These are phyloP conservation scores for Neofusicoccum umdonicola DNA, from an alignment of 2,329 filamentous ascomycete species.

Conservation along the genomic window DNA sequence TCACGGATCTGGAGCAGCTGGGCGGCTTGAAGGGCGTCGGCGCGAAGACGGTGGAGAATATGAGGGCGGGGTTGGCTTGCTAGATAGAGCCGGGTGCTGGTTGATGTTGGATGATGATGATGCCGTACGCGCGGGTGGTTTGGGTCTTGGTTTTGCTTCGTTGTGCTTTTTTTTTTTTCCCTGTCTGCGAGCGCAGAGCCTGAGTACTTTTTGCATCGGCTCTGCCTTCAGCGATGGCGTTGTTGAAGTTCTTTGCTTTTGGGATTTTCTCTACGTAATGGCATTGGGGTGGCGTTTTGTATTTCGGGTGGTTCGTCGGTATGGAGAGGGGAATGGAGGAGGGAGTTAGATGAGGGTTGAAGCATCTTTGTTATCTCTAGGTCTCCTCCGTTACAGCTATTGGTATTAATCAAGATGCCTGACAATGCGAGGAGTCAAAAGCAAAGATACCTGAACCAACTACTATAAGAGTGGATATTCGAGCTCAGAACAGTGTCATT, in stretches of 20 bases:
- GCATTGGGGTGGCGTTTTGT: neutral
- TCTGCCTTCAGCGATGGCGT: conserved; percentile 5
- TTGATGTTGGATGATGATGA: too few species aligned
- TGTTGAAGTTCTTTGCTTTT: neutral
- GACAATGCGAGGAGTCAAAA: too few species aligned
- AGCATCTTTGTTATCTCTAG: neutral
- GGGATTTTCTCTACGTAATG: neutral
- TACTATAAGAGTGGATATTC: too few species aligned
- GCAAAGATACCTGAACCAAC: too few species aligned
- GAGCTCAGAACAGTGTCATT: too few species aligned
- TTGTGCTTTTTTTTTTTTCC: neutral
- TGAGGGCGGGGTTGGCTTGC: conserved; percentile 41
- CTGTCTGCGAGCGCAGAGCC: neutral
- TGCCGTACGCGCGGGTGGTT: too few species aligned
- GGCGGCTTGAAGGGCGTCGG: conserved; percentile 50
- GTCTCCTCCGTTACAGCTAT: neutral
- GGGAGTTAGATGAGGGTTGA: neutral
- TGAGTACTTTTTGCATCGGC: neutral
- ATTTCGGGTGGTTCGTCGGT: neutral
- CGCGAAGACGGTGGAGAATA: conserved; percentile 50
- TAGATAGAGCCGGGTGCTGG: neutral
- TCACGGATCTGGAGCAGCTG: conserved; percentile 43
- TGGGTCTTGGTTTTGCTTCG: neutral
- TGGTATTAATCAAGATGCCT: too few species aligned
- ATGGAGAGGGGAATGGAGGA: neutral